Conservation (phyloP, 2,329 filamentous ascomycete species). For the Talaromyces funiculosus region DNA sequence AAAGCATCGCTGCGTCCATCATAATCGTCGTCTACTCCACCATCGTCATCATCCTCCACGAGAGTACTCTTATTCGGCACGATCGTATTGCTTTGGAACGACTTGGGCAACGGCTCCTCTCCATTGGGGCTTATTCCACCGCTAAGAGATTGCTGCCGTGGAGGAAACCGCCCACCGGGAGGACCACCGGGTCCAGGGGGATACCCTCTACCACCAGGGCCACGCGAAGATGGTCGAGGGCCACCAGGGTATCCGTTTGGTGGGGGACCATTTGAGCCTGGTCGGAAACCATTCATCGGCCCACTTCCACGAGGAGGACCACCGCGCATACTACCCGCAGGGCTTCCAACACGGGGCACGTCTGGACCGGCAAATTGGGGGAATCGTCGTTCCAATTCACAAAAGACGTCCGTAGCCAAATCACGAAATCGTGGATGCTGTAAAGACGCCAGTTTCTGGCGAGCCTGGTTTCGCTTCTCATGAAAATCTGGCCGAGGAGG, state of each 20-base stretch:
- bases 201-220: slow-evolving; percentile 31
- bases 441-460: slow-evolving; percentile 87
- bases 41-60: slow-evolving; percentile 88
- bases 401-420: slow-evolving; percentile 91
- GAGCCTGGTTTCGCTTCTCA: slow-evolving; percentile 94
- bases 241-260: slow-evolving; percentile 30
- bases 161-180: slow-evolving; percentile 32
- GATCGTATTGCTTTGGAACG: slow-evolving; percentile 91
- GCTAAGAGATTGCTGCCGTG: slow-evolving; percentile 37
- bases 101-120: slow-evolving; percentile 75
- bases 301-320: slow-evolving; percentile 48
- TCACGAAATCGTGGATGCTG: slow-evolving; percentile 83
- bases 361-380: slow-evolving; percentile 70
- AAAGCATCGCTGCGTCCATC: slow-evolving; percentile 60
- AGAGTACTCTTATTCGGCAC: slow-evolving; percentile 97
- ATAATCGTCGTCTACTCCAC: slow-evolving; percentile 51
- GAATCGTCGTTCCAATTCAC: slow-evolving; percentile 85
- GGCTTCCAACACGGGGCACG: slow-evolving; percentile 63
- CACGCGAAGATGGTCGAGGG: slow-evolving; percentile 39
- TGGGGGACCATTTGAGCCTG: slow-evolving; percentile 24
- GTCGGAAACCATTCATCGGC: slow-evolving; percentile 46
- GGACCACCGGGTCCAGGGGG: slow-evolving; percentile 31
- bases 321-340: slow-evolving; percentile 55
- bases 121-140: slow-evolving; percentile 48
- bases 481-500: slow-evolving; percentile 86